These are phyloP conservation scores for Coleophoma eucalyptorum DNA, from an alignment of 2,329 filamentous ascomycete genomes.

Conservation along the genomic window DNA sequence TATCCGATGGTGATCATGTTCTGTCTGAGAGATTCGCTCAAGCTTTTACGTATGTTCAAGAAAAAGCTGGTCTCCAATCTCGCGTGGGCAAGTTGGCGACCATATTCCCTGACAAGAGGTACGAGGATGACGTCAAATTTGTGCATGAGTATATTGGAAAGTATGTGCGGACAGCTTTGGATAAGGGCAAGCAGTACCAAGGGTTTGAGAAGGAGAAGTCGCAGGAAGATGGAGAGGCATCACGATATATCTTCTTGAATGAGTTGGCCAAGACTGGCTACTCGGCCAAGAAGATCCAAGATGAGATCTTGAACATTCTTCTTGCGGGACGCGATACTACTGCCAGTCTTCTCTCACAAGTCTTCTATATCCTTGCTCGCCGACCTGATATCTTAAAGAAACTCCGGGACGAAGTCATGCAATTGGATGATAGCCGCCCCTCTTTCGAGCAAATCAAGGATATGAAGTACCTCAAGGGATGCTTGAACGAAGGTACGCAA, in stretches of 20 bases:
- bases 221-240: constrained; percentile 9
- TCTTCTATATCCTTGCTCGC: constrained; percentile 24
- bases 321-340: constrained; percentile 40
- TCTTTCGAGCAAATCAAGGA: constrained; percentile 45
- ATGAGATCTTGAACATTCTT: constrained; percentile 31
- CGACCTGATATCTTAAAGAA: constrained; percentile 27
- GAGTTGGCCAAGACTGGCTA: constrained; percentile 42
- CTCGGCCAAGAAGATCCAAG: constrained; percentile 34
- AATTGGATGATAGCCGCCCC: constrained; percentile 30
- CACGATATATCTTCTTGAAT: constrained; percentile 42
- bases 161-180: constrained; percentile 22
- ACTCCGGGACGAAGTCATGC: constrained; percentile 27
- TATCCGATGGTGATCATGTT: constrained; percentile 19
- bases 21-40: constrained; percentile 26
- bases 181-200: constrained; percentile 10
- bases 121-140: constrained; percentile 17
- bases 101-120: constrained; percentile 20
- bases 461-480: constrained; percentile 51
- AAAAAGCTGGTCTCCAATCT: constrained; percentile 17
- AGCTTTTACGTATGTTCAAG: constrained; percentile 29
- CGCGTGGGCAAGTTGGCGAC: constrained; percentile 22
- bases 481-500: constrained; percentile 51
- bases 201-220: constrained; percentile 6
- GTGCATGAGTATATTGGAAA: constrained; percentile 20
- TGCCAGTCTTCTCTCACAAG: constrained; percentile 31